Base-by-base conservation (phyloP, 106 monocot genomes). In the Dendrobium officinale region DNA sequence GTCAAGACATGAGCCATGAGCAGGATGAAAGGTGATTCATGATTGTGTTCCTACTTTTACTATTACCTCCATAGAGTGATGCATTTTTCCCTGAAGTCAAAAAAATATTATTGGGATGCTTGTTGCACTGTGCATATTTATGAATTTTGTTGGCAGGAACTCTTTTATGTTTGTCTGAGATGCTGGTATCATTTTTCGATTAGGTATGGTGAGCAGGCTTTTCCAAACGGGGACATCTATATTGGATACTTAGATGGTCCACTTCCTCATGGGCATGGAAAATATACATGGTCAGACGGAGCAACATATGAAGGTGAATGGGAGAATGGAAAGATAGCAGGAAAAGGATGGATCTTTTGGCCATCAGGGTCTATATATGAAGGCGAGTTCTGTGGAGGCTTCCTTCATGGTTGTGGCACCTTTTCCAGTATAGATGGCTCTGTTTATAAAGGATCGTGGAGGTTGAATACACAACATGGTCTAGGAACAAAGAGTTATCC, bases 401-500 rank as follows among this genome's bases (percentile, higher is more conserved):
- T 92, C 73, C 85, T 94, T 78, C 90, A 98, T 80, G 97, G 97
- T 8, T 78, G 77, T 79, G 97, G 94, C 31, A 92, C 86, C 42
- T 87, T 85, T 77, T 75, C 59, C 79, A 85, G 85, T 20, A 43
- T 75, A 75, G 92, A 92, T 88, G 94, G 92, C 22, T 91, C 90
- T 44, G 66, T 85, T 55, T 98, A 98, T 79, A 77, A 84, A 77
- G 97, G 97, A 3, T 81, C 82, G 58, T 98, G 97, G 94, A 86
- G 87, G 85, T 90, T 98, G 94, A 94, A 89, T 64, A 84, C 87
- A 80, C 88, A 91, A 42, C 90, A 98, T 83, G 97, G 97, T 4
- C 74, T 85, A 51, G 97, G 97, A 80, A 88, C 66, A 17, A 98
- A 94, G 82, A 78, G 20, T 17, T 98, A 94, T 82, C 43, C 72